Conservation (phyloP, 805 yeast species). For the Ogataea pignaliae region DNA sequence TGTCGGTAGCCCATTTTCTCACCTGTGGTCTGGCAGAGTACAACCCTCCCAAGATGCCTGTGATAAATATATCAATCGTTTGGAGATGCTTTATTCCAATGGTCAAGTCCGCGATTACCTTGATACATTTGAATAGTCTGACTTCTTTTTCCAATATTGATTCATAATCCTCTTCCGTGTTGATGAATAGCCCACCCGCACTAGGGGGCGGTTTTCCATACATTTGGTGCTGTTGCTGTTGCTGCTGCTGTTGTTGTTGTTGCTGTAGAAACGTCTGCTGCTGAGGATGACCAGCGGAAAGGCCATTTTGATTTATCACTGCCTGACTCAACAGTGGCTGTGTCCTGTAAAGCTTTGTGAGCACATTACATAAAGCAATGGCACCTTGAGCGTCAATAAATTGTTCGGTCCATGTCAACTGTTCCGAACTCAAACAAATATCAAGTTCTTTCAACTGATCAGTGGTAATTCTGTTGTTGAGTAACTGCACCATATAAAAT, state of each 20-base stretch:
- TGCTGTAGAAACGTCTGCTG: not conserved
- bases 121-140: slow-evolving; percentile 73
- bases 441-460: slow-evolving; percentile 77
- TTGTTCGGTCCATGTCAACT: slow-evolving; percentile 69
- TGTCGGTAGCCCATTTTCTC: slow-evolving; percentile 78
- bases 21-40: slow-evolving; percentile 77
- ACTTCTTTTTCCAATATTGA: slow-evolving; percentile 59
- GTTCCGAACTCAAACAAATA: slow-evolving; percentile 88
- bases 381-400: slow-evolving; percentile 88
- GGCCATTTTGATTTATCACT: not conserved
- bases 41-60: slow-evolving; percentile 73
- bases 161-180: slow-evolving; percentile 29
- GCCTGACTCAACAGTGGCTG: slow-evolving; percentile 18
- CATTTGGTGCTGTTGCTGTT: not conserved
- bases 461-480: slow-evolving; percentile 63
- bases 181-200: slow-evolving; percentile 20
- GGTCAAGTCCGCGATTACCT: slow-evolving; percentile 68
- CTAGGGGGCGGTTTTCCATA: not conserved
- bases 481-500: slow-evolving; percentile 67
- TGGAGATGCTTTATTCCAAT: slow-evolving; percentile 67
- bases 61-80: slow-evolving; percentile 50
- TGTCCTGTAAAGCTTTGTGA: slow-evolving; percentile 36
- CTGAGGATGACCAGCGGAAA: not conserved
- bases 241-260: not conserved
- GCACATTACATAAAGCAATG: slow-evolving; percentile 73